A percentile compares a stretch with the other conserved stretches of the same genome.
Evolutionary conservation across 805 yeast genomes (phyloP).

Genomic region (Yarrowia sp.): DNA sequence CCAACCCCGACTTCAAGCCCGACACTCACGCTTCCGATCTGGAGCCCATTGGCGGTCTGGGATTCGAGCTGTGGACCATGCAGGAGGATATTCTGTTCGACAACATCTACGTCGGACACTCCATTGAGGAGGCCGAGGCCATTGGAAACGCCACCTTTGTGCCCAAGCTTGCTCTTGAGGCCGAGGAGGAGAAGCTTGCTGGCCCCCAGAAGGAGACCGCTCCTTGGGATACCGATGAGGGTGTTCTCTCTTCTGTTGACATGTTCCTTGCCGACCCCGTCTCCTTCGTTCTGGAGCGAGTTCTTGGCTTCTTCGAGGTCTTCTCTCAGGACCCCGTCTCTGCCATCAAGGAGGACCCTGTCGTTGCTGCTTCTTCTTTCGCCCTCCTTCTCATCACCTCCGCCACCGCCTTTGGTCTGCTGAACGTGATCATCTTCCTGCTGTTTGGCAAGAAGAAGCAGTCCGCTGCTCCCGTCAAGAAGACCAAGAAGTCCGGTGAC

Average conservation of each 20-base stretch:
- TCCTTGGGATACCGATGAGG: slow-evolving; percentile 37
- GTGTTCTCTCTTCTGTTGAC: slow-evolving; percentile 43
- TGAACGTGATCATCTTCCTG: slow-evolving; percentile 41
- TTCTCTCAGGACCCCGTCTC: slow-evolving; percentile 48
- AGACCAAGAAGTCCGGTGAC: slow-evolving; percentile 79
- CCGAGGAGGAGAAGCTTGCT: slow-evolving; percentile 32
- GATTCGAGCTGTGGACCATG: slow-evolving; percentile 90
- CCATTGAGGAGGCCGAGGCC: slow-evolving; percentile 76
- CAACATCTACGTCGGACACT: slow-evolving; percentile 83
- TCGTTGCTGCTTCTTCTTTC: slow-evolving; percentile 47
- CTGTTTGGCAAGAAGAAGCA: slow-evolving; percentile 38
- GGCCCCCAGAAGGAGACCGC: slow-evolving; percentile 37
- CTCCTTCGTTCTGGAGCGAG: slow-evolving; percentile 46
- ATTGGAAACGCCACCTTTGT: slow-evolving; percentile 78
- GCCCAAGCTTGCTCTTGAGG: slow-evolving; percentile 53
- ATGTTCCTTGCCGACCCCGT: slow-evolving; percentile 50
- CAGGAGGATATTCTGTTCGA: slow-evolving; percentile 74
- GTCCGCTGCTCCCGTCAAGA: slow-evolving; percentile 53
- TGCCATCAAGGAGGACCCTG: slow-evolving; percentile 51
- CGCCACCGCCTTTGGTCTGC: slow-evolving; percentile 46
- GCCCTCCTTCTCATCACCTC: slow-evolving; percentile 44
- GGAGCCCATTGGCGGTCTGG: slow-evolving; percentile 75
- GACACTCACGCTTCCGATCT: slow-evolving; percentile 64
- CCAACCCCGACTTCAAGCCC: slow-evolving; percentile 71
- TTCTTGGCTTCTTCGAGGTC: slow-evolving; percentile 47